Conservation (phyloP, 1,284 basidiomycete species). For the Pseudozyma sp. region DNA sequence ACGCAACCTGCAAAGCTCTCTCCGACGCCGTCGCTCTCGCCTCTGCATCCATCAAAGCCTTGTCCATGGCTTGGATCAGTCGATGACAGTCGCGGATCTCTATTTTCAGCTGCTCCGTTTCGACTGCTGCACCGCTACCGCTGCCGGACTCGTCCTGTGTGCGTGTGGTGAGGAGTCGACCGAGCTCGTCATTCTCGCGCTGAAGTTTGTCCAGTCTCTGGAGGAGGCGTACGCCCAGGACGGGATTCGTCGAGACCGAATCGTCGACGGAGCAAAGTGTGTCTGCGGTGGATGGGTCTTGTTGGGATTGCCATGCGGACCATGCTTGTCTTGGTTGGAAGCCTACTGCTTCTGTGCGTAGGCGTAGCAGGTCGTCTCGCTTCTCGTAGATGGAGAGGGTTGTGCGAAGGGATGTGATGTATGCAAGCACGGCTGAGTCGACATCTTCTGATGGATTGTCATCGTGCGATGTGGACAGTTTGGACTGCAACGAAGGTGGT, state of each 20-base stretch:
- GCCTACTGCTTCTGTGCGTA: constrained; percentile 52
- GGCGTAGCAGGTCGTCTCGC: constrained; percentile 42
- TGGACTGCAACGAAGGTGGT: constrained; percentile 8
- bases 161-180: constrained; percentile 18
- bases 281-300: neutral
- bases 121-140: neutral
- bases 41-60: constrained; percentile 27
- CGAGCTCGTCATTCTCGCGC: constrained; percentile 50
- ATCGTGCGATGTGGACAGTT: neutral
- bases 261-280: neutral
- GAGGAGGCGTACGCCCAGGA: constrained; percentile 50
- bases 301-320: constrained; percentile 20
- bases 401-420: constrained; percentile 18
- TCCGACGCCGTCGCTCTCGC: constrained; percentile 14
- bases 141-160: neutral
- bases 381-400: constrained; percentile 25
- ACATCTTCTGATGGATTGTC: neutral
- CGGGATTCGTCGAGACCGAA: constrained; percentile 12
- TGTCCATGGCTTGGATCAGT: constrained; percentile 38
- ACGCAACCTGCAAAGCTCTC: constrained; percentile 37
- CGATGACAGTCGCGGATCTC: constrained; percentile 32
- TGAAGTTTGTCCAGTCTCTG: constrained; percentile 44
- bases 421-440: constrained; percentile 9
- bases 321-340: constrained; percentile 48
- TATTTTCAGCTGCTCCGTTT: constrained; percentile 4